A percentile compares a stretch with the other conserved stretches of the same genome.
These are phyloP conservation scores for Macrotyloma uniflorum DNA, from an alignment of 306 rosid genomes.

Conservation along the genomic window DNA sequence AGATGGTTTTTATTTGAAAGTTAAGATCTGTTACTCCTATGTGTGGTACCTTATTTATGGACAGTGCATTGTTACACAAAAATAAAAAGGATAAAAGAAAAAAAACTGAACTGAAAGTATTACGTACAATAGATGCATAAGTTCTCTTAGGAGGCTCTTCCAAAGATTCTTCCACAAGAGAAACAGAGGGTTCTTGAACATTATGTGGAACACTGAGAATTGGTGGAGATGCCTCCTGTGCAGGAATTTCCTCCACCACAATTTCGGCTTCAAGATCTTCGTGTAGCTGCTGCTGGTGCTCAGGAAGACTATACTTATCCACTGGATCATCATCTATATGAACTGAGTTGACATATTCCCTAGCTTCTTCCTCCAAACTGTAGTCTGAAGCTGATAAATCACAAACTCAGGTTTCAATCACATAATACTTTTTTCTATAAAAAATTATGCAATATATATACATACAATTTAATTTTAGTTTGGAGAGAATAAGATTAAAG, in stretches of 20 bases:
- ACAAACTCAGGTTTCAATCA: slow-evolving; percentile 29
- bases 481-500: not conserved
- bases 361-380: slow-evolving; percentile 81
- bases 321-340: slow-evolving; percentile 83
- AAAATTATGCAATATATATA: not conserved
- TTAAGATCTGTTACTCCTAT: not conserved
- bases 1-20: not conserved
- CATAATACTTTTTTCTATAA: not conserved
- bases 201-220: slow-evolving; percentile 52
- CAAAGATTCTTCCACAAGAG: slow-evolving; percentile 62
- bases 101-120: not conserved
- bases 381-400: slow-evolving; percentile 66
- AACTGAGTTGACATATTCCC: slow-evolving; percentile 69
- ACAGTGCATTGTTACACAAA: not conserved
- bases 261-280: slow-evolving; percentile 70
- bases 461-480: not conserved
- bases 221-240: slow-evolving; percentile 56
- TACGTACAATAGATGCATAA: slow-evolving; percentile 90
- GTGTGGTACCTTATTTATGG: not conserved
- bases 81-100: not conserved
- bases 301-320: slow-evolving; percentile 87
- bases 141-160: slow-evolving; percentile 85
- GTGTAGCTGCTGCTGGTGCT: slow-evolving; percentile 67
- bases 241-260: slow-evolving; percentile 81
- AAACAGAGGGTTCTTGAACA: slow-evolving; percentile 54